Conservation (phyloP, 805 yeast genomes). For the Priceomyces melissophilus region DNA sequence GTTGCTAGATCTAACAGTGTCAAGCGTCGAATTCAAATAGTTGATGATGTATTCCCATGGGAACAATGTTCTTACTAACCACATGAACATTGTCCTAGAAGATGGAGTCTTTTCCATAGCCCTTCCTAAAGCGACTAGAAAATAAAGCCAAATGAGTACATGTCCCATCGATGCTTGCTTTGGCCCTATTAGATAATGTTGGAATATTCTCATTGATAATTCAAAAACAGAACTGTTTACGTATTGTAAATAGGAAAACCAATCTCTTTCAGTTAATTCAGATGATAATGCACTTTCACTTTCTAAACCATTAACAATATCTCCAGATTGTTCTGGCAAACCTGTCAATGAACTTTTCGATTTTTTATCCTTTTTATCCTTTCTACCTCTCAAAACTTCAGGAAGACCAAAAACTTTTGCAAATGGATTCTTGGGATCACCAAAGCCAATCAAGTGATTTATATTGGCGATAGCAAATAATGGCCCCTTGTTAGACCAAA, state of each 20-base stretch:
- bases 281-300: constrained; percentile 30
- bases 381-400: constrained; percentile 66
- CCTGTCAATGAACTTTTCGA: constrained; percentile 27
- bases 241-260: constrained; percentile 56
- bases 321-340: constrained; percentile 8
- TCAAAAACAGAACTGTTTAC: constrained; percentile 64
- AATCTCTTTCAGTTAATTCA: constrained; percentile 38
- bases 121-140: constrained; percentile 60
- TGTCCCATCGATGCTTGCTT: constrained; percentile 69
- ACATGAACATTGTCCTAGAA: constrained; percentile 44
- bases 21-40: constrained; percentile 58
- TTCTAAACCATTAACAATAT: constrained; percentile 20
- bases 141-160: constrained; percentile 73
- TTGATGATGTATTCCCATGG: constrained; percentile 69
- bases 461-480: constrained; percentile 75
- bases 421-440: constrained; percentile 71
- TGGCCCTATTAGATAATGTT: constrained; percentile 69
- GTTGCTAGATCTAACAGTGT: constrained; percentile 23
- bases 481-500: constrained; percentile 75
- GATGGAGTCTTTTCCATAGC: constrained; percentile 46
- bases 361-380: constrained; percentile 67
- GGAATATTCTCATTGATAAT: constrained; percentile 63
- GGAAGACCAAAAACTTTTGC: constrained; percentile 71
- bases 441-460: constrained; percentile 73
- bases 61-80: constrained; percentile 52